A percentile compares a stretch with the other conserved stretches of the same genome.
These are phyloP conservation scores for Neurospora sp. DNA, from an alignment of 495 filamentous ascomycete species.

Conservation along the genomic window DNA sequence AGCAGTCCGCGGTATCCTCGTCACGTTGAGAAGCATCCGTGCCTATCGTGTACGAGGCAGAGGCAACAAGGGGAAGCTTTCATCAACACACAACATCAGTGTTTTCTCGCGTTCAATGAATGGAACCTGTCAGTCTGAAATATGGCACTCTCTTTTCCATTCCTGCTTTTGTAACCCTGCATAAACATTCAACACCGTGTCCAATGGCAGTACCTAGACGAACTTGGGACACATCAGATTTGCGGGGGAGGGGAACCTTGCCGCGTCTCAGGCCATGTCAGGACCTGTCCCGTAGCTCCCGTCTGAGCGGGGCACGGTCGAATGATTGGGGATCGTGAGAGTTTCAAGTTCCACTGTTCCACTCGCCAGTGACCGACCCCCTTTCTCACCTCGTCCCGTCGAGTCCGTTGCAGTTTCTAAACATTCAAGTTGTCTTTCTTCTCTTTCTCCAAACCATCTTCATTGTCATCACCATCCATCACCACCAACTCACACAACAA, in stretches of 20 bases:
- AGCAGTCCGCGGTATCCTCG: not conserved
- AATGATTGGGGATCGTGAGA: conserved; percentile 1
- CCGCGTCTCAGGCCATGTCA: not conserved
- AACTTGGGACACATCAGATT: not conserved
- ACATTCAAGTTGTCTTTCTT: not conserved
- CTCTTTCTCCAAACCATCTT: not conserved
- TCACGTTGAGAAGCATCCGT: not conserved
- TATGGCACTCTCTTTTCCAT: not conserved
- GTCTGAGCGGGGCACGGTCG: not conserved
- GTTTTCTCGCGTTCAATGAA: not conserved
- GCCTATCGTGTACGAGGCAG: not conserved
- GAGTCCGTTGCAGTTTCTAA: conserved; percentile 2
- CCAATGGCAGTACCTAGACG: not conserved
- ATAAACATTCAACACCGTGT: not conserved
- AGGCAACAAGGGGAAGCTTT: not conserved
- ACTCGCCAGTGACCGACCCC: not conserved
- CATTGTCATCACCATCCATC: not conserved
- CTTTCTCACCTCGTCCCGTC: not conserved
- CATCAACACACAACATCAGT: not conserved
- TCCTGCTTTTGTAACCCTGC: not conserved
- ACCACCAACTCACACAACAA: not conserved
- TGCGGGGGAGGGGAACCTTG: not conserved
- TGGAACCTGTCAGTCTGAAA: not conserved
- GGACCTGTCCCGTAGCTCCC: not conserved
- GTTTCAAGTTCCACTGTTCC: not conserved